Evolutionary conservation across 2,329 filamentous ascomycete genomes (phyloP).

Genomic region (Phialophora verrucosa): DNA sequence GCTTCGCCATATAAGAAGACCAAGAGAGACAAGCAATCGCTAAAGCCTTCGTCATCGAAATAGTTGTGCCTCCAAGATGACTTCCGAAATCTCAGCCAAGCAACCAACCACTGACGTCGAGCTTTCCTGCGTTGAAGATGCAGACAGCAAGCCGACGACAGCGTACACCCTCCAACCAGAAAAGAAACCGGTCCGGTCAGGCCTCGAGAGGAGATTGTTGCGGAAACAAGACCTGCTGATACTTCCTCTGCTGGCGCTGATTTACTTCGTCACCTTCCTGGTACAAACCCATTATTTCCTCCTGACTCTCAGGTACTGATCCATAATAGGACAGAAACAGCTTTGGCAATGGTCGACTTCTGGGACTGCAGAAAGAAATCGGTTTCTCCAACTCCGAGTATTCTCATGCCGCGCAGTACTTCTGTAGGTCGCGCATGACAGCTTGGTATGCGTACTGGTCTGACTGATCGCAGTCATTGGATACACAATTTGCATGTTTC

Average conservation of each 20-base stretch:
- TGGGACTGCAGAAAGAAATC: slow-evolving; percentile 9
- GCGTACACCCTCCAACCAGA: slow-evolving; percentile 6
- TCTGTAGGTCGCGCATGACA: not conserved
- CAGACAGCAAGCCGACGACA: not conserved
- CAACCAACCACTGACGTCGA: not conserved
- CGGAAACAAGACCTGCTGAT: slow-evolving; percentile 9
- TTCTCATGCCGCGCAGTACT: slow-evolving; percentile 8
- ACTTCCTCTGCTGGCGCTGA: slow-evolving; percentile 11
- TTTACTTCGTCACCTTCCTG: slow-evolving; percentile 9
- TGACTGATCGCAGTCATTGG: not conserved
- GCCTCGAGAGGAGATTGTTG: slow-evolving; percentile 5
- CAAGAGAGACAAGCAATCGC: not conserved
- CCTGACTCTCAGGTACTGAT: not conserved
- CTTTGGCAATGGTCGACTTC: slow-evolving; percentile 11
- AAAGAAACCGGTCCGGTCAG: not conserved
- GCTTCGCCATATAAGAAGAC: slow-evolving; percentile 6
- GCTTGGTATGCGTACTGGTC: not conserved
- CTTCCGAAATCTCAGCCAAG: not conserved
- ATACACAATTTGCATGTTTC: slow-evolving; percentile 12
- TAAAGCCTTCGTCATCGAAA: not conserved
- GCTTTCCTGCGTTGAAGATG: slow-evolving; percentile 6
- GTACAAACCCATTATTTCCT: not conserved
- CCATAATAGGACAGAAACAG: slow-evolving; percentile 5
- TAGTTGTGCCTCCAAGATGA: not conserved
- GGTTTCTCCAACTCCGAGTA: slow-evolving; percentile 1